Base-by-base conservation (phyloP, 2,329 filamentous ascomycete species). In the Alternaria arbusti region DNA sequence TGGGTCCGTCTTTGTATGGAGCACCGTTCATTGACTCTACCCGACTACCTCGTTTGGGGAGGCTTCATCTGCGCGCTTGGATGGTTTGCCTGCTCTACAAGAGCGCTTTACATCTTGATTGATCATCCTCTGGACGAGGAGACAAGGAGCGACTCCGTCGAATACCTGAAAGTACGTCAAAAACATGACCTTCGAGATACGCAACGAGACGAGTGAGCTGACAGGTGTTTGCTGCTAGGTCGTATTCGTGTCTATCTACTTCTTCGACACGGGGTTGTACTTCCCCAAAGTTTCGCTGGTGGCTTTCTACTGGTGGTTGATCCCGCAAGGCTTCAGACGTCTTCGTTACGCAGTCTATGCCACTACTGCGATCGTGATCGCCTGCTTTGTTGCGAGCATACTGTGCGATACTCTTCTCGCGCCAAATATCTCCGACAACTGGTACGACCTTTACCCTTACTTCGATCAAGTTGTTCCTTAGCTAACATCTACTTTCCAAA, bases 281-380 rank as follows among this genome's bases (percentile, higher is more conserved):
- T 68, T 72, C 6, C 71, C 70, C 17, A 73, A 72, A 44, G 63
- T 54, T 3, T 69, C 71, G 4, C 51, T 73, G 4, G 58, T 71
- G 6, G 62, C 71, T 1, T 73, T 73, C 51, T 73, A 69, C 54
- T 71, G 69, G 70, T 73, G 71, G 71, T 49, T 73, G 36, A 68
- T 73, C n/a, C 71, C 70, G 32, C 25, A 32, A 17, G 65, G 69
- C 1, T 71, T 73, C 23, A 55, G 59, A 30, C 64, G 66, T 28
- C 65, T 73, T n/a, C 65, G 69, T 10, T 20, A 71, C 15, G 60
- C 65, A 28, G 44, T 72, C 11, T 71, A 70, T 28, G 44, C 62
- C 5, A 49, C 60, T 13, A 59, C 64, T 7, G 62, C 36, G 9
- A 65, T 43, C 25, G 52, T 71, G 7, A 47, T 49, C 4, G 56